Conservation (phyloP, 176 grass and related monocot species). For the Avena sativa region DNA sequence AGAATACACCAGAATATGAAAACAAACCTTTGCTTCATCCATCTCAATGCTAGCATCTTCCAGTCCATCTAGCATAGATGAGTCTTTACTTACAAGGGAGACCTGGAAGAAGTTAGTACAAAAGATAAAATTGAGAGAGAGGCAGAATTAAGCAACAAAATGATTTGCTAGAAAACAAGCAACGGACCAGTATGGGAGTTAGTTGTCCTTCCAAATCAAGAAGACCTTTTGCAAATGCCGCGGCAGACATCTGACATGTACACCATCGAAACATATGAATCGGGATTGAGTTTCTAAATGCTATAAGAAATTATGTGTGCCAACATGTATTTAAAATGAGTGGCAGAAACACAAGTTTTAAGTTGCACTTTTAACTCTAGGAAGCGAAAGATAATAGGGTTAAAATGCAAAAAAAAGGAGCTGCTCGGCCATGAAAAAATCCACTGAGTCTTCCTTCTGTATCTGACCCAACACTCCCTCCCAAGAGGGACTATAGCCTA, state of each 20-base stretch:
- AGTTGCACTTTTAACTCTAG: not conserved
- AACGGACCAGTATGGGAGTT: conserved; percentile 92
- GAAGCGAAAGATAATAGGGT: not conserved
- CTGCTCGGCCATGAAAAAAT: not conserved
- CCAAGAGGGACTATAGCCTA: not conserved
- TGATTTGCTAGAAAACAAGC: conserved; percentile 27
- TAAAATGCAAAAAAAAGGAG: conserved; percentile 13
- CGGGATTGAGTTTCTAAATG: conserved; percentile 21
- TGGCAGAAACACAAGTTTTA: not conserved
- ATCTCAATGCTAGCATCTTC: conserved; percentile 98
- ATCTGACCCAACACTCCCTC: not conserved
- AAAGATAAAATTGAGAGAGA: conserved; percentile 25
- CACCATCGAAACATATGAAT: conserved; percentile 27
- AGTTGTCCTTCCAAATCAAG: conserved; percentile 99
- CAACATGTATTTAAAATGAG: conserved; percentile 31
- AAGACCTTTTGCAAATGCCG: conserved; percentile 99
- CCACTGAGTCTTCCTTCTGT: not conserved
- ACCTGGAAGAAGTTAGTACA: conserved; percentile 61
- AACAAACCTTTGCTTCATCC: conserved; percentile 92
- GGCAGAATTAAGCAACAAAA: conserved; percentile 32
- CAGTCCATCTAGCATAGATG: conserved; percentile 98
- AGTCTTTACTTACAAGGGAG: conserved; percentile 99
- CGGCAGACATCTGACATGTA: conserved; percentile 85
- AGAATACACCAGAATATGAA: conserved; percentile 48
- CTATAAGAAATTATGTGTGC: conserved; percentile 15